These are phyloP conservation scores for Endothia cerciana DNA, from an alignment of 2,329 filamentous ascomycete species.

Conservation along the genomic window DNA sequence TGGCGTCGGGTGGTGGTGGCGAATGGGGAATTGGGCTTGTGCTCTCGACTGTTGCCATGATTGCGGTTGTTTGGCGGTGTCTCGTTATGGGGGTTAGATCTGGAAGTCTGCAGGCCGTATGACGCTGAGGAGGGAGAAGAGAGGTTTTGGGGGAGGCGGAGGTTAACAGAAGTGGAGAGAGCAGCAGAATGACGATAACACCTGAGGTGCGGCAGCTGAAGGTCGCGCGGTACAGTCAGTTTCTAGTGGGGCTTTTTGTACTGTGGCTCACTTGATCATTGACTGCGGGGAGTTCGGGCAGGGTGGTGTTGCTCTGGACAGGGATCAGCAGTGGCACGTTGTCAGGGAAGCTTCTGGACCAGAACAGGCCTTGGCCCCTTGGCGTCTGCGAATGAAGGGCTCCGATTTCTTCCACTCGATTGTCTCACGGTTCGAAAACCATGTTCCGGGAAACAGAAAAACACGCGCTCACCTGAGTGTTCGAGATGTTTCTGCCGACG, in stretches of 20 bases:
- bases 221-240: not conserved
- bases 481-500: conserved; percentile 1
- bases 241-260: conserved; percentile 4
- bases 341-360: not conserved
- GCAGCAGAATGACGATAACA: conserved; percentile 5
- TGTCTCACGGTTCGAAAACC: not conserved
- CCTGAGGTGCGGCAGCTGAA: conserved; percentile 2
- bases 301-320: not conserved
- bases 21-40: conserved; percentile 45
- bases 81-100: not conserved
- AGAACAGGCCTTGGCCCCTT: not conserved
- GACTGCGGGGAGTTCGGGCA: not conserved
- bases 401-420: not conserved
- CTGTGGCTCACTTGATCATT: not conserved
- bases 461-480: conserved; percentile 2
- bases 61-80: conserved; percentile 29
- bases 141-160: not conserved
- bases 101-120: conserved; percentile 7
- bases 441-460: not conserved
- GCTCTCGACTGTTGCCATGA: conserved; percentile 48
- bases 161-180: conserved; percentile 3
- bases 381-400: not conserved
- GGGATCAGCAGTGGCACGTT: not conserved
- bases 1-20: conserved; percentile 45
- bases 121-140: not conserved